phyloP scores from a whole-genome alignment of 768 basidiomycete species.

The Chalciporus pseudorubinellus region DNA sequence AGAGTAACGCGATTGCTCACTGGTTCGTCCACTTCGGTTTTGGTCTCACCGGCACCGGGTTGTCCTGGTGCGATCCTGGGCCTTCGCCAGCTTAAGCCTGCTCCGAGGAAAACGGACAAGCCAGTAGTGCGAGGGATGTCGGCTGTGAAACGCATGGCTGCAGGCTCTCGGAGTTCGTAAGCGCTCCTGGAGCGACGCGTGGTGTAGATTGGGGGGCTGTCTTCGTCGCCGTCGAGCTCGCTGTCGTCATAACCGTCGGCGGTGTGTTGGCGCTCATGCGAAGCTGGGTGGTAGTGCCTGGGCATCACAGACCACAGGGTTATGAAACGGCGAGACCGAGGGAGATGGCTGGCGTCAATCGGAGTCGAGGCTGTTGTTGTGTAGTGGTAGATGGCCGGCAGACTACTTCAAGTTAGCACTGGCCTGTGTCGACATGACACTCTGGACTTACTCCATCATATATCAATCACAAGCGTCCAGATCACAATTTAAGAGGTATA shows the following conservation, averaged over 20 bases:
- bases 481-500: no score
- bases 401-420: no score
- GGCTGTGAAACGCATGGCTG: slow-evolving; percentile 7
- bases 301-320: not conserved
- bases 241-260: not conserved
- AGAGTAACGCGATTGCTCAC: slow-evolving; percentile 40
- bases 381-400: no score
- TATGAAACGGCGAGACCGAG: not conserved
- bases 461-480: no score
- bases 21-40: slow-evolving; percentile 75
- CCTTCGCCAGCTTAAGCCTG: slow-evolving; percentile 31
- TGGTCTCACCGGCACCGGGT: slow-evolving; percentile 70
- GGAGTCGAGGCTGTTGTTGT: not conserved
- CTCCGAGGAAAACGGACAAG: slow-evolving; percentile 25
- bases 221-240: slow-evolving; percentile 8
- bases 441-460: no score
- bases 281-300: slow-evolving; percentile 3
- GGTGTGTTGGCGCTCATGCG: not conserved
- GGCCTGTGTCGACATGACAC: not conserved
- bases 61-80: slow-evolving; percentile 48
- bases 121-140: slow-evolving; percentile 17
- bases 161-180: slow-evolving; percentile 14
- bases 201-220: slow-evolving; percentile 13
- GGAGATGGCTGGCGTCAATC: not conserved
- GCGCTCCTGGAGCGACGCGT: slow-evolving; percentile 23